Base-by-base conservation (phyloP, 106 monocot genomes). In the Hemerocallis citrina region DNA sequence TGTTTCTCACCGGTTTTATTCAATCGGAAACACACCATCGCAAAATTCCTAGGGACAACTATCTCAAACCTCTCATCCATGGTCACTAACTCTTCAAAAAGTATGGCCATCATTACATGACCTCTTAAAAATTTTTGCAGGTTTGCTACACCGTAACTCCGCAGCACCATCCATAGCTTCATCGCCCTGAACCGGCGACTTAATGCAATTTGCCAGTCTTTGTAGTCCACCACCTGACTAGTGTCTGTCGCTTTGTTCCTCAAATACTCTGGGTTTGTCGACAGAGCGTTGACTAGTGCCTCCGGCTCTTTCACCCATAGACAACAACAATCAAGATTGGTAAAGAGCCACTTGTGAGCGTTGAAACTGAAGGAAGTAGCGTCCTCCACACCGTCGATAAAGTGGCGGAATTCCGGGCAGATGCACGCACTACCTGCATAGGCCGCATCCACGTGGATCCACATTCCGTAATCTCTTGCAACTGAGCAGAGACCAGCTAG, bases 131-230 rank as follows among this genome's bases (percentile, higher is more conserved):
- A 62, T 24, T 56, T 9, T 13, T 49, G 36, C 6, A 84, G 63
- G 55, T 69, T 73, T 8, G 55, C 68, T 4, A 61, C 72, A 21
- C 84, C 79, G 62, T 75, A 67, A 32, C 80, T 61, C 5, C 80
- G 60, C 8, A 80, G 42, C 27, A 80, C 74, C 56, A 73, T 29
- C 78, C 78, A 79, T 28, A 79, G 43, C 73, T 73, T 79, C 20
- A 79, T 57, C n/a, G 68, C 4, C 13, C 43, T 47, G 67, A 85
- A 85, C 6, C 80, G 64, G 0, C 85, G 75, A 49, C 85, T 63
- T 16, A 77, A n/a, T 14, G 57, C 80, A 13, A 85, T 37, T 59
- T 85, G 85, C 67, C 75, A 72, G 57, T 84, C 84, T 56, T 84
- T 79, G 60, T 68, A 68, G 50, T 84, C 79, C 12, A 68, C 66